Percentiles rank a stretch among this genome's conserved stretches.
phyloP scores from a whole-genome alignment of 352 stramenopile genomes.

The Pythium utonaiense region DNA sequence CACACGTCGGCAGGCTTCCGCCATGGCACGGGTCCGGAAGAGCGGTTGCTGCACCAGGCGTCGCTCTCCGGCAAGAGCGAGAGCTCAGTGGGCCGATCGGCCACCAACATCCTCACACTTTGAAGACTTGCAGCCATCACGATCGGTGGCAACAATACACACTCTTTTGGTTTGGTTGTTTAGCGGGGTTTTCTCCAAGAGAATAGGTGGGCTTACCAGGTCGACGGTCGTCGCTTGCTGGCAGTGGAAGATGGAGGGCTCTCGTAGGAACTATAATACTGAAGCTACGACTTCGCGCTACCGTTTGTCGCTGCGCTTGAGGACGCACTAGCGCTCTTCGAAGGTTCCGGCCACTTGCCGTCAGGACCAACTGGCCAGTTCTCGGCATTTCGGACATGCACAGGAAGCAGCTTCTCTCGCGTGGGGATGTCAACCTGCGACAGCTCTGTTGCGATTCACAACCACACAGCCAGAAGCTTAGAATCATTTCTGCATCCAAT shows the following conservation, averaged over 20 bases:
- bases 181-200: slow-evolving; percentile 1
- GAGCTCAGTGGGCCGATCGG: slow-evolving; percentile 8
- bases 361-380: slow-evolving; percentile 79
- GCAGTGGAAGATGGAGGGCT: background rate
- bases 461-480: background rate
- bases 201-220: background rate
- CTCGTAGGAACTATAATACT: slow-evolving; percentile 2
- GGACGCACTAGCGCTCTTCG: slow-evolving; percentile 20
- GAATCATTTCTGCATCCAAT: background rate
- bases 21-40: slow-evolving; percentile 36
- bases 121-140: slow-evolving; percentile 22
- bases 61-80: slow-evolving; percentile 18
- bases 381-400: slow-evolving; percentile 55
- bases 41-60: slow-evolving; percentile 34
- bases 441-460: slow-evolving; percentile 44
- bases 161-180: slow-evolving; percentile 15
- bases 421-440: slow-evolving; percentile 64
- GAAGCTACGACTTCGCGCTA: slow-evolving; percentile 24
- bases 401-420: slow-evolving; percentile 77
- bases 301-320: slow-evolving; percentile 23
- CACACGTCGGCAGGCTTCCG: slow-evolving; percentile 53
- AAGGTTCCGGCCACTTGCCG: slow-evolving; percentile 56
- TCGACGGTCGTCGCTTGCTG: background rate
- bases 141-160: slow-evolving; percentile 17
- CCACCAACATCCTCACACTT: slow-evolving; percentile 64